Conservation (phyloP, 1,284 basidiomycete species). For the Ceratobasidium sp. region DNA sequence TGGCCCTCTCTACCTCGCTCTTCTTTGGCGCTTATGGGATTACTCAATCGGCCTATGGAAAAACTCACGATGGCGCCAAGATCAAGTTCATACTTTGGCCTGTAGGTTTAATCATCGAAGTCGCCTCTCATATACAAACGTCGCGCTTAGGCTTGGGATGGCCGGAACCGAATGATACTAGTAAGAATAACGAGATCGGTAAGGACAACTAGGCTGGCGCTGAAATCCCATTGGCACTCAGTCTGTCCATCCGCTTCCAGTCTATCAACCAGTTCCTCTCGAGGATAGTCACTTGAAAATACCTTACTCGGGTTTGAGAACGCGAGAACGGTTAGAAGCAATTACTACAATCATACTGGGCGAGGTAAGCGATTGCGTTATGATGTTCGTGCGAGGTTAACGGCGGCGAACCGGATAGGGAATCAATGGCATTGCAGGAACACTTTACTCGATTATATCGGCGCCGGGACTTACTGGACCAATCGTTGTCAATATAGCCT, state of each 20-base stretch:
- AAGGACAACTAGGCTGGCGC: background rate
- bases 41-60: background rate
- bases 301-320: conserved; percentile 6
- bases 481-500: conserved; percentile 2
- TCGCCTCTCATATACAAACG: background rate
- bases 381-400: background rate
- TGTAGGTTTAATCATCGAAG: conserved; percentile 3
- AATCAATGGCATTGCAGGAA: conserved; percentile 22
- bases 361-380: background rate
- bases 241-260: too few relatives aligned
- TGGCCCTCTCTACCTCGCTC: conserved; percentile 3
- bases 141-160: background rate
- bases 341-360: conserved; percentile 29
- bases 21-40: conserved; percentile 24
- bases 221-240: too few relatives aligned
- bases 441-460: background rate
- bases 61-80: background rate
- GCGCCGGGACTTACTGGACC: background rate
- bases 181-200: too few relatives aligned
- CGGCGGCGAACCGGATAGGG: background rate
- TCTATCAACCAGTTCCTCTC: too few relatives aligned
- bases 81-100: conserved; percentile 24
- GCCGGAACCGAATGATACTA: too few relatives aligned
- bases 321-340: background rate
- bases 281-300: too few relatives aligned